Evolutionary conservation across 2,329 filamentous ascomycete species (phyloP).

Genomic region (Venturia carpophila): DNA sequence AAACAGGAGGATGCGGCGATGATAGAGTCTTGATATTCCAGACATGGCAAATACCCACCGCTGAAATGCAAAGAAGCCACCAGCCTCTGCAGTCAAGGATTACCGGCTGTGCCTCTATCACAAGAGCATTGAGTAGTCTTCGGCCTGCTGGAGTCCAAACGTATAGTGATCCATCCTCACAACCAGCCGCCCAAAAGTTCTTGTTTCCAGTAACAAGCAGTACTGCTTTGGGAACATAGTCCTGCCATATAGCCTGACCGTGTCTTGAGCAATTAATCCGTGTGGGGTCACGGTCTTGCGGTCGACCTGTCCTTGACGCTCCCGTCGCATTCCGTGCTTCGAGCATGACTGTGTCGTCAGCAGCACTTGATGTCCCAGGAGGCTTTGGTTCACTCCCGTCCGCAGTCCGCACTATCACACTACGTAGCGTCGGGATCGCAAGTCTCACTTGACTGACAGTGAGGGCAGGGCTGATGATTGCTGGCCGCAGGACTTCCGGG

Average conservation of each 20-base stretch:
- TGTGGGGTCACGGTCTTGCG: conserved; percentile 68
- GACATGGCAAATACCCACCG: conserved; percentile 81
- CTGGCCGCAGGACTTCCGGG: conserved; percentile 80
- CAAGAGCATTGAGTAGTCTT: conserved; percentile 72
- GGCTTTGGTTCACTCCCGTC: conserved; percentile 50
- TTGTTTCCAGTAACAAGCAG: conserved; percentile 87
- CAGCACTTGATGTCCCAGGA: conserved; percentile 37
- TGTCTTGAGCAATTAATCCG: conserved; percentile 75
- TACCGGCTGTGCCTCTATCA: conserved; percentile 87
- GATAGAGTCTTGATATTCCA: conserved; percentile 84
- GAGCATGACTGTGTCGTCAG: conserved; percentile 62
- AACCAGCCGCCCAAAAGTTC: conserved; percentile 85
- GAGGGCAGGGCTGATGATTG: conserved; percentile 74
- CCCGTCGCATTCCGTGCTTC: conserved; percentile 77
- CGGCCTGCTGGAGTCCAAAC: conserved; percentile 89
- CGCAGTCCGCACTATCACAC: conserved; percentile 72
- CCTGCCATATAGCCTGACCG: conserved; percentile 80
- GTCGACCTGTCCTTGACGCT: conserved; percentile 50
- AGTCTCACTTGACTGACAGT: conserved; percentile 76
- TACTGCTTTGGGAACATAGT: conserved; percentile 79
- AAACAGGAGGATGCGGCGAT: conserved; percentile 82
- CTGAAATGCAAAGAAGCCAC: conserved; percentile 84
- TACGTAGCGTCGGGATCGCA: conserved; percentile 78
- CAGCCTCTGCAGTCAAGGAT: conserved; percentile 84
- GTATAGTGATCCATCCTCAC: conserved; percentile 85